A percentile compares a stretch with the other conserved stretches of the same genome.
These are phyloP conservation scores for Leccinum incarnatum DNA, from an alignment of 768 basidiomycete species.

Conservation along the genomic window DNA sequence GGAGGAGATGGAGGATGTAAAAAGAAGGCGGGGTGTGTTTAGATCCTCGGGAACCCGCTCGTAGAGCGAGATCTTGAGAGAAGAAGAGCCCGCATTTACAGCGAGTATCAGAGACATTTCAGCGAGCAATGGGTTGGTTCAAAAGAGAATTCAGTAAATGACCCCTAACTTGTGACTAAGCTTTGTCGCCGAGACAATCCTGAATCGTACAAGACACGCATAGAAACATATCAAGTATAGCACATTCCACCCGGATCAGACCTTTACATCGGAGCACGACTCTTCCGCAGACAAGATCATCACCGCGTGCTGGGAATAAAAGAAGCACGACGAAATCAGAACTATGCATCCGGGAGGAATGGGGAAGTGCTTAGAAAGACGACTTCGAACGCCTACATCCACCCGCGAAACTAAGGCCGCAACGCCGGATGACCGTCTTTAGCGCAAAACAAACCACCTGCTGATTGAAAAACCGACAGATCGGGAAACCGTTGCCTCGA, in stretches of 20 bases:
- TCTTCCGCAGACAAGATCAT: slow-evolving; percentile 1
- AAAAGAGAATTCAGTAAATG: not conserved
- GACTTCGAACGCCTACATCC: not conserved
- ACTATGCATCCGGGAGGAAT: not conserved
- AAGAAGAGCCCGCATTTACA: slow-evolving; percentile 81
- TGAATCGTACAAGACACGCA: not conserved
- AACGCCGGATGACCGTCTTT: slow-evolving; percentile 3
- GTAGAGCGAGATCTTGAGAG: slow-evolving; percentile 80
- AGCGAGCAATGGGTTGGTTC: not conserved
- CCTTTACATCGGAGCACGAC: slow-evolving; percentile 6
- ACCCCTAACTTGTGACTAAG: not conserved
- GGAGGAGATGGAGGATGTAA: slow-evolving; percentile 54
- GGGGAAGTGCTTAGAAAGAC: not conserved
- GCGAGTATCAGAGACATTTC: slow-evolving; percentile 54
- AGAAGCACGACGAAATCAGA: slow-evolving; percentile 1
- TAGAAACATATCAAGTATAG: not conserved
- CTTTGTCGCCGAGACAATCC: no score
- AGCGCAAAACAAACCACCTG: not conserved
- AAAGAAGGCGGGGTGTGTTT: slow-evolving; percentile 41
- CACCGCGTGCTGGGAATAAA: slow-evolving; percentile 1
- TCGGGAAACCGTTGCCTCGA: slow-evolving; percentile 20
- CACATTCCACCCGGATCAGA: slow-evolving; percentile 1
- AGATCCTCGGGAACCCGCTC: slow-evolving; percentile 27
- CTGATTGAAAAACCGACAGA: slow-evolving; percentile 7
- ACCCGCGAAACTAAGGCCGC: not conserved